A percentile compares a stretch with the other conserved stretches of the same genome.
These are phyloP conservation scores for Eruca vesicaria DNA, from an alignment of 441 rosid genomes.

Conservation along the genomic window DNA sequence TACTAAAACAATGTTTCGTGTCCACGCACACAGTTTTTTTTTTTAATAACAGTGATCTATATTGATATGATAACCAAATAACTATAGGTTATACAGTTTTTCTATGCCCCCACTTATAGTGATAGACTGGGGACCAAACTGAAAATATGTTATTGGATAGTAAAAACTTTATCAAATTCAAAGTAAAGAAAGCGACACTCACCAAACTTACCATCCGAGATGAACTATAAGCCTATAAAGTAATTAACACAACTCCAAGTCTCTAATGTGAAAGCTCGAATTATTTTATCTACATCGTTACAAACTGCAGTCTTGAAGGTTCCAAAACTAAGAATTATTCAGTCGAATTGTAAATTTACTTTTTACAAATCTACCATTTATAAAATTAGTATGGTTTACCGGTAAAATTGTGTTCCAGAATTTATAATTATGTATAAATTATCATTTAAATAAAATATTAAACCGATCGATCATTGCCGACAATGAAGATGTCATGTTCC, in stretches of 20 bases:
- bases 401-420: slow-evolving; percentile 17
- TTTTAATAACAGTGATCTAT: neutral
- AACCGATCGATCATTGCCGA: slow-evolving; percentile 55
- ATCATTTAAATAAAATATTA: neutral
- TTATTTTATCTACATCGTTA: slow-evolving; percentile 5
- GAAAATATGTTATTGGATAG: neutral
- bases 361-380: neutral
- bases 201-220: slow-evolving; percentile 24
- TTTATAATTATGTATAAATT: slow-evolving; percentile 6
- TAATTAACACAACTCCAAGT: neutral
- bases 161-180: slow-evolving; percentile 12
- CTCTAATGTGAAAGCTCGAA: neutral
- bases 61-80: slow-evolving; percentile 1
- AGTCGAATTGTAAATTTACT: neutral
- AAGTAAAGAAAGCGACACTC: slow-evolving; percentile 27
- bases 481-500: slow-evolving; percentile 47
- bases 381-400: neutral
- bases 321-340: slow-evolving; percentile 1
- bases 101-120: neutral
- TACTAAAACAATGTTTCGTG: neutral
- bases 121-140: slow-evolving; percentile 3
- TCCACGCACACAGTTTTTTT: neutral
- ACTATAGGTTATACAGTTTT: slow-evolving; percentile 14
- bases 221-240: neutral
- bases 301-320: neutral